These are phyloP conservation scores for Ceratobasidium sp. DNA, from an alignment of 1,284 basidiomycete species.

Conservation along the genomic window DNA sequence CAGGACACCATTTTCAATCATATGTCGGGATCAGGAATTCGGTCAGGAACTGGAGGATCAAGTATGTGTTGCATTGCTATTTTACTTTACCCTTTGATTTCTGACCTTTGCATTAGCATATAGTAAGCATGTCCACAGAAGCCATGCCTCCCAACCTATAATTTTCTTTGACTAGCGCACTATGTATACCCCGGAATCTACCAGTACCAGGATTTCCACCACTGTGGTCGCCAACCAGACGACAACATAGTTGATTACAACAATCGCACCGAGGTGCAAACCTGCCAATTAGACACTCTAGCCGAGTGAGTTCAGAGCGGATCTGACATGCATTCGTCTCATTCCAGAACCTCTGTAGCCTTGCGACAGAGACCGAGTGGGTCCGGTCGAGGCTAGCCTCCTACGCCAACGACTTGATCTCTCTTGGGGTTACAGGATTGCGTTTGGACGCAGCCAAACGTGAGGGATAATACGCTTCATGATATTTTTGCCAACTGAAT, in stretches of 20 bases:
- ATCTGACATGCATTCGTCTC: constrained; percentile 50
- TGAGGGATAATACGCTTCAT: constrained; percentile 58
- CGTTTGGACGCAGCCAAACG: constrained; percentile 77
- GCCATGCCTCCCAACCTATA: not conserved
- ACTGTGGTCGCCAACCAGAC: constrained; percentile 36
- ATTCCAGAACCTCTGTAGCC: constrained; percentile 48
- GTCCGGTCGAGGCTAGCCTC: constrained; percentile 67
- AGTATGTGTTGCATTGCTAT: not conserved
- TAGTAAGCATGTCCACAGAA: constrained; percentile 11
- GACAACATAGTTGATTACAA: constrained; percentile 52
- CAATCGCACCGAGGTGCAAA: constrained; percentile 72
- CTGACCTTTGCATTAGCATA: not conserved
- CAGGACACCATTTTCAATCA: constrained; percentile 51
- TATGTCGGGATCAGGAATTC: constrained; percentile 45
- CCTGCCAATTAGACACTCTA: constrained; percentile 45
- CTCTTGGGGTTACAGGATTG: constrained; percentile 73
- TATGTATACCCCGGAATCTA: constrained; percentile 33
- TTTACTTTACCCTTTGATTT: not conserved
- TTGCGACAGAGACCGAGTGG: constrained; percentile 71
- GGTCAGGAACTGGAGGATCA: constrained; percentile 25
- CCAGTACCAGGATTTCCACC: constrained; percentile 47
- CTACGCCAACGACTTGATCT: constrained; percentile 72
- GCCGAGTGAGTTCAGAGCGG: not conserved
- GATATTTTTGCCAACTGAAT: not conserved
- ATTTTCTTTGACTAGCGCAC: constrained; percentile 39